Evolutionary conservation across 2,329 filamentous ascomycete species (phyloP), one percentile per base, ranked within the genome.

Genomic region (Zasmidium cellare): DNA sequence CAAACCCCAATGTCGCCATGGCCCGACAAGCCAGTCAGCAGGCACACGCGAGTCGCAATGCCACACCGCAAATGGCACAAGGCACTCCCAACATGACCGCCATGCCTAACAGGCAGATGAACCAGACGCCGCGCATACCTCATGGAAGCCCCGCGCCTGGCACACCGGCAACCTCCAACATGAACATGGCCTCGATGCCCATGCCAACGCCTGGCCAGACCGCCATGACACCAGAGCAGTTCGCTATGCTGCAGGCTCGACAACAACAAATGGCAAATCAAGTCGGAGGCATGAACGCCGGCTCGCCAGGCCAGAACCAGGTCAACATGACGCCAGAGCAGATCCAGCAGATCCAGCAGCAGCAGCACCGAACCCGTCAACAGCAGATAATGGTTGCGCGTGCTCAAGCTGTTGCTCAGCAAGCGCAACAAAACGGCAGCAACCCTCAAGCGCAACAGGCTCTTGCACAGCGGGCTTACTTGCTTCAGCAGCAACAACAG

Each of bases 1-100:
- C 70, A 49, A 69, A 73, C 51, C 64, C 66, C 11, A 64, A 65
- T 31, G 63, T 71, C 16, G 61, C 59, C 5, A 76, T 76, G 74
- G 69, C 66, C 12, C 63, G 74, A 53, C 72, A 75, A 49, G 59
- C 66, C 51, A 75, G 73, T 55, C 74, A 76, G 59, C 74, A 75
- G 60, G 67, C 70, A 44, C 66, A 65, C 25, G 65, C 60, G 16
- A 75, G 72, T 50, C 61, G 67, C 5, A 68, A 72, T 47, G 69
- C 64, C 16, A 76, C 74, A 3, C 74, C 74, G 20, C 72, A 74
- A n/a, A 71, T 75, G 65, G 61, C 69, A 20, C 72, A 74, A 47
- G 68, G 67, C 19, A 76, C 74, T 11, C 74, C 74, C 2, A 67
- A 67, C 28, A 72, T 76, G 72, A 64, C 61, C 49, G 67, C 67